Percentiles rank a stretch among this genome's conserved stretches.
Conservation (phyloP, 2,329 filamentous ascomycete genomes). For the Fusarium sp. region DNA sequence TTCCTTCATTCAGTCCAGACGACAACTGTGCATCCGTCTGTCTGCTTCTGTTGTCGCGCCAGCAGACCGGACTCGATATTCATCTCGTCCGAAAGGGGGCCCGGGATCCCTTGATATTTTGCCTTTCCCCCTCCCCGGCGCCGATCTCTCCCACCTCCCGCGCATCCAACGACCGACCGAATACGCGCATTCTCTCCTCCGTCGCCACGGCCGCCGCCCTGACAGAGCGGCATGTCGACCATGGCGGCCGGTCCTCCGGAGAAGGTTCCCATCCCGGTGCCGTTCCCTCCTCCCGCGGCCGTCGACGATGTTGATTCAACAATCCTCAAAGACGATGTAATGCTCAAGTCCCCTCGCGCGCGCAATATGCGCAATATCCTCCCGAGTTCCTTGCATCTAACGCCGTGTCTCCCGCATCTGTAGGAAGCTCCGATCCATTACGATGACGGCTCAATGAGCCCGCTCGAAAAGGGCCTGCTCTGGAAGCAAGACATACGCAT, state of each 20-base stretch:
- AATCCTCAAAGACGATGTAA: constrained; percentile 46
- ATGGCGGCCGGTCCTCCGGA: constrained; percentile 28
- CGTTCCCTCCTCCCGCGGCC: constrained; percentile 47
- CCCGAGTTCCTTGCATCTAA: constrained; percentile 28
- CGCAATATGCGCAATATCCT: neutral
- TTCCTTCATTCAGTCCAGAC: too few species aligned
- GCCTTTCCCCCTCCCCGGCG: constrained; percentile 11
- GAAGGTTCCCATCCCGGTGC: constrained; percentile 42
- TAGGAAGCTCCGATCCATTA: constrained; percentile 42
- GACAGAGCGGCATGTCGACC: constrained; percentile 38
- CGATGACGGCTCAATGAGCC: constrained; percentile 45
- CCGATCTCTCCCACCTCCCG: constrained; percentile 24
- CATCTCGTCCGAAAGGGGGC: neutral
- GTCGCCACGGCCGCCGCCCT: constrained; percentile 27
- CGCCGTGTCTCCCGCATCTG: neutral
- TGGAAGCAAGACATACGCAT: constrained; percentile 76
- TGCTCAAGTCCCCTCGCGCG: constrained; percentile 7
- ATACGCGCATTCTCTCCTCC: constrained; percentile 10
- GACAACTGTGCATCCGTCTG: too few species aligned
- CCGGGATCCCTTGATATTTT: constrained; percentile 9
- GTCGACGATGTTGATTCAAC: constrained; percentile 49
- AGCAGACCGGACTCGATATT: neutral
- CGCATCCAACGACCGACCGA: constrained; percentile 8
- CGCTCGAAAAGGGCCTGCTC: constrained; percentile 59
- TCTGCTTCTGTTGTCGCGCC: neutral